Base-by-base conservation (phyloP, 768 basidiomycete species). In the Pisolithus albus region DNA sequence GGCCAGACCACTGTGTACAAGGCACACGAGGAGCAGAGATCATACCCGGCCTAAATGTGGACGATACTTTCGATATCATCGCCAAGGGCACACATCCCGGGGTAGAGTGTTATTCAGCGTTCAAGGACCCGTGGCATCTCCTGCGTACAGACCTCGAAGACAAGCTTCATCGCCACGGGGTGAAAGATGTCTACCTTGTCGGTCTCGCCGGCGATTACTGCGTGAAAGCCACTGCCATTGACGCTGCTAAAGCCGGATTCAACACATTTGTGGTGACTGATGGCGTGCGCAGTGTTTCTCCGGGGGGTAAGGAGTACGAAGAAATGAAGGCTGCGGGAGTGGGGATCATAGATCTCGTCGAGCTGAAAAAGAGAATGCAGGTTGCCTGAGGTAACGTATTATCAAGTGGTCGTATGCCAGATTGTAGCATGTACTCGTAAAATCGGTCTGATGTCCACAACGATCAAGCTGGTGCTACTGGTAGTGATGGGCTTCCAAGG, bases 71-170 rank as follows among this genome's bases (percentile, higher is more conserved):
- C 36, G 66, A 70, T 9, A 66, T 81, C 37, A 64, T 78, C 15
- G 65, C 67, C 51, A 83, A 84, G 70, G 87, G 86, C 38, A 72
- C 64, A 5, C 70, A 88, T 53, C 64, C 63, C 1, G 72, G 70
- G 30, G 74, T 90, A 57, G 90, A 92, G 62, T 82, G 82, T 40
- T 92, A 92, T 61, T 88, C 85, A n/a, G 88, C 84, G 1, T 92
- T 92, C 60, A 74, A 72, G 44, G 81, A 84, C 58, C 75, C 78
- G 40, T 78, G 80, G 72, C 72, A 71, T 23, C 68, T 71, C 50
- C 54, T 69, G 47, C 63, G 69, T 51, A 82, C 80, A 8, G 71
- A 73, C 7, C 74, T 85, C n/a, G 72, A 73, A 47, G 60, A 49
- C 21, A 52, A 72, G 24, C 65, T 84, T 46, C 58, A 63, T 50